Conservation (phyloP, 257 asterid species). For the Datura wrightii region DNA sequence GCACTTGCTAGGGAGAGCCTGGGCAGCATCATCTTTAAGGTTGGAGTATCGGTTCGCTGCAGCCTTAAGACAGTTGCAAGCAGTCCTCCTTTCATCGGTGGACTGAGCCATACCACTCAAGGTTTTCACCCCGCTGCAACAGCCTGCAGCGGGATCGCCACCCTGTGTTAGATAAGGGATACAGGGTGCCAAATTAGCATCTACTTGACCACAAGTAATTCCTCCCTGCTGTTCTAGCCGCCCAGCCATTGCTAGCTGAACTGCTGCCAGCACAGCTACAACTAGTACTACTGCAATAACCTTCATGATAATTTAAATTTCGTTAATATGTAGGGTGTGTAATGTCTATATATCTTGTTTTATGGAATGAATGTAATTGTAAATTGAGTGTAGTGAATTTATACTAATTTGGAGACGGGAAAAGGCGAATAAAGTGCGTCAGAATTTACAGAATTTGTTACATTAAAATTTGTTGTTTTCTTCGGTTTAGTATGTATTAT, state of each 20-base stretch:
- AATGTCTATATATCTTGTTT: background rate
- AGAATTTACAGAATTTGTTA: background rate
- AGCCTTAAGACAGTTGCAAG: constrained; percentile 49
- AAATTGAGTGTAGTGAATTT: background rate
- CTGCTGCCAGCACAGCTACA: background rate
- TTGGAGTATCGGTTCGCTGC: constrained; percentile 42
- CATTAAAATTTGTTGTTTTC: background rate
- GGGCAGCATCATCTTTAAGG: constrained; percentile 51
- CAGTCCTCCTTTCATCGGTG: constrained; percentile 38
- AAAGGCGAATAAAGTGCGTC: background rate
- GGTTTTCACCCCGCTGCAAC: constrained; percentile 46
- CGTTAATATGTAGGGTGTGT: background rate
- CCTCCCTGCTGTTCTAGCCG: background rate
- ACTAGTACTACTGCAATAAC: background rate
- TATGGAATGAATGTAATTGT: background rate
- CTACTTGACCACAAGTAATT: constrained; percentile 48
- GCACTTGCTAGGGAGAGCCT: constrained; percentile 47
- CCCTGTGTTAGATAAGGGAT: constrained; percentile 44
- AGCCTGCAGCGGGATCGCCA: constrained; percentile 34
- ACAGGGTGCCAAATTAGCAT: constrained; percentile 43
- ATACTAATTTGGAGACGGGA: background rate
- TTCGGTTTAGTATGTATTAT: background rate
- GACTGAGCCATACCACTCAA: constrained; percentile 35
- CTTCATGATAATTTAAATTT: background rate
- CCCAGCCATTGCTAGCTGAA: background rate